These are phyloP conservation scores for Hypoxylon intermedium DNA, from an alignment of 495 filamentous ascomycete species.

Conservation along the genomic window DNA sequence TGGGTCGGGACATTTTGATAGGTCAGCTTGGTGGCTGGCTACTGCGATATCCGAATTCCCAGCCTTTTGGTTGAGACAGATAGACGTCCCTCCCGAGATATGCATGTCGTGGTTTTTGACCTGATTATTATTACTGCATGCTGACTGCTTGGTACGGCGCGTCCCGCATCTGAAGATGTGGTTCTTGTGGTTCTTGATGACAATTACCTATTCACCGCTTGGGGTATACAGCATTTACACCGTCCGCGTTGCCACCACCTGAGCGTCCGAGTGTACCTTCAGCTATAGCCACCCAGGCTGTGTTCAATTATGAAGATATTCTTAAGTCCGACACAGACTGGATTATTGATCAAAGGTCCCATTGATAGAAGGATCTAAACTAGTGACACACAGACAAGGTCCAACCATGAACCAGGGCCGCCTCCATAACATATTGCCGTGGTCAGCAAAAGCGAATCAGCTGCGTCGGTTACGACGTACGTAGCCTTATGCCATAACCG, in stretches of 20 bases:
- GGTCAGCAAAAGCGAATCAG: slow-evolving; percentile 32
- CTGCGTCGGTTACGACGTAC: slow-evolving; percentile 11
- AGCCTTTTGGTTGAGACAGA: slow-evolving; percentile 20
- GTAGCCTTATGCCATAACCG: slow-evolving; percentile 40
- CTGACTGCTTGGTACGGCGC: slow-evolving; percentile 28
- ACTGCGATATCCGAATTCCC: slow-evolving; percentile 3
- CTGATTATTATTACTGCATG: slow-evolving; percentile 33
- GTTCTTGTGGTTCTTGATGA: slow-evolving; percentile 35
- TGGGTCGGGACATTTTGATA: slow-evolving; percentile 22
- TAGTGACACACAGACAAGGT: slow-evolving; percentile 34
- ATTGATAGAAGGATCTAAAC: slow-evolving; percentile 30
- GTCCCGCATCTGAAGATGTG: slow-evolving; percentile 28
- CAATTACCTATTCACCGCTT: slow-evolving; percentile 35
- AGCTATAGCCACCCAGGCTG: slow-evolving; percentile 40
- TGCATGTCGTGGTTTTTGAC: slow-evolving; percentile 13
- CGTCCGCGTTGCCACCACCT: slow-evolving; percentile 36
- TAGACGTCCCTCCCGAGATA: slow-evolving; percentile 20
- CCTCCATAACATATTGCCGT: slow-evolving; percentile 26
- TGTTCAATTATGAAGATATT: slow-evolving; percentile 9
- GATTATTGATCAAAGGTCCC: slow-evolving; percentile 20
- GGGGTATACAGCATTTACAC: slow-evolving; percentile 26
- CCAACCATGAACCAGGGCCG: slow-evolving; percentile 19
- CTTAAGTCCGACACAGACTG: slow-evolving; percentile 1
- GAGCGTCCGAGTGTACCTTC: slow-evolving; percentile 36
- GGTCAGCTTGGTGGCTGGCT: slow-evolving; percentile 19